A percentile compares a stretch with the other conserved stretches of the same genome.
phyloP scores from a whole-genome alignment of 495 filamentous ascomycete genomes.

The Aspergillus homomorphus region DNA sequence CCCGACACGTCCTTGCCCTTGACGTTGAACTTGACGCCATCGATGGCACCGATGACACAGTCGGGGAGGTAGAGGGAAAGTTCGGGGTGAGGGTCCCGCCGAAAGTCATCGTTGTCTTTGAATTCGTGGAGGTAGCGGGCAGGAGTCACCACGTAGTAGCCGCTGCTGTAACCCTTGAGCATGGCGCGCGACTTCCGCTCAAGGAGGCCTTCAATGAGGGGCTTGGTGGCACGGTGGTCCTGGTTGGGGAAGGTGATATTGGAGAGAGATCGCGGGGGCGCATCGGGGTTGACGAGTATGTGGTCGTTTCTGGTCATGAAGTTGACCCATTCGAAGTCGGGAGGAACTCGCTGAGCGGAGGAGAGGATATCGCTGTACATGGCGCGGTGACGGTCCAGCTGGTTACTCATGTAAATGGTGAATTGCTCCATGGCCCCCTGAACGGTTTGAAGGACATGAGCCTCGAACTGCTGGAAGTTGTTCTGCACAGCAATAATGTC shows the following conservation, averaged over 20 bases:
- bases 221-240: slow-evolving; percentile 71
- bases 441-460: slow-evolving; percentile 76
- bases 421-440: slow-evolving; percentile 80
- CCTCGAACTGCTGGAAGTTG: slow-evolving; percentile 84
- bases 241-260: slow-evolving; percentile 84
- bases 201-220: slow-evolving; percentile 81
- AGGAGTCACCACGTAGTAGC: slow-evolving; percentile 86
- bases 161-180: slow-evolving; percentile 70
- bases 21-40: slow-evolving; percentile 82
- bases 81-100: slow-evolving; percentile 78
- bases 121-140: slow-evolving; percentile 90
- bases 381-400: slow-evolving; percentile 72
- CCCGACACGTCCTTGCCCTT: slow-evolving; percentile 85
- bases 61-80: slow-evolving; percentile 90
- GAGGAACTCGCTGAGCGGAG: slow-evolving; percentile 72
- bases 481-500: slow-evolving; percentile 86
- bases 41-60: slow-evolving; percentile 70
- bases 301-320: slow-evolving; percentile 68
- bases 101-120: slow-evolving; percentile 85
- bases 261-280: slow-evolving; percentile 65
- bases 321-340: slow-evolving; percentile 89
- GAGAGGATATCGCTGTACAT: slow-evolving; percentile 82
- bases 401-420: slow-evolving; percentile 68
- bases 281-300: slow-evolving; percentile 75
- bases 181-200: slow-evolving; percentile 83